Conservation (phyloP, 2,329 filamentous ascomycete genomes). For the Torrubiella hemipterigena region DNA sequence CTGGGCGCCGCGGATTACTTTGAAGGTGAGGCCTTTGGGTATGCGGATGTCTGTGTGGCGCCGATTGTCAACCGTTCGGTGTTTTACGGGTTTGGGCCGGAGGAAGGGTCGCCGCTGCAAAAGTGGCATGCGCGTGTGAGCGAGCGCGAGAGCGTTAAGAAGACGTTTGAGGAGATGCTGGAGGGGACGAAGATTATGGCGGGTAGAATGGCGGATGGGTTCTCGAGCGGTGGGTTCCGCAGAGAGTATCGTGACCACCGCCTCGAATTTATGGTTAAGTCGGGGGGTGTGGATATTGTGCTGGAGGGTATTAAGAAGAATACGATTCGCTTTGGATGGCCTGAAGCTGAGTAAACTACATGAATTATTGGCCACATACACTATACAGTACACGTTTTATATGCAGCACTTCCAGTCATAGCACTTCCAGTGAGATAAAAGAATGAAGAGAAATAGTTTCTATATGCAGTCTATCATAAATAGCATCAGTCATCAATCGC, state of each 20-base stretch:
- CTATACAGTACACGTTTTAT: too few relatives aligned
- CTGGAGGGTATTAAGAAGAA: background rate
- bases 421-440: too few relatives aligned
- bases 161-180: background rate
- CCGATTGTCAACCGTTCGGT: background rate
- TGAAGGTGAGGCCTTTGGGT: background rate
- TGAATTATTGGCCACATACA: too few relatives aligned
- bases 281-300: background rate
- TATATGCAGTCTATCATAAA: too few relatives aligned
- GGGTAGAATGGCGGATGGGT: background rate
- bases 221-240: background rate
- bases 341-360: background rate
- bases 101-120: background rate
- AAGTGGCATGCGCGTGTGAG: background rate
- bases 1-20: background rate
- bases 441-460: too few relatives aligned
- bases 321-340: background rate
- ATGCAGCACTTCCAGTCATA: background rate
- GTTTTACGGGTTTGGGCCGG: background rate
- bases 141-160: background rate
- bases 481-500: too few relatives aligned
- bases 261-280: background rate
- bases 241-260: background rate
- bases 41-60: background rate
- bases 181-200: background rate